phyloP scores from a whole-genome alignment of 192 early-diverging fungal species.

The Backusella morwellensis region DNA sequence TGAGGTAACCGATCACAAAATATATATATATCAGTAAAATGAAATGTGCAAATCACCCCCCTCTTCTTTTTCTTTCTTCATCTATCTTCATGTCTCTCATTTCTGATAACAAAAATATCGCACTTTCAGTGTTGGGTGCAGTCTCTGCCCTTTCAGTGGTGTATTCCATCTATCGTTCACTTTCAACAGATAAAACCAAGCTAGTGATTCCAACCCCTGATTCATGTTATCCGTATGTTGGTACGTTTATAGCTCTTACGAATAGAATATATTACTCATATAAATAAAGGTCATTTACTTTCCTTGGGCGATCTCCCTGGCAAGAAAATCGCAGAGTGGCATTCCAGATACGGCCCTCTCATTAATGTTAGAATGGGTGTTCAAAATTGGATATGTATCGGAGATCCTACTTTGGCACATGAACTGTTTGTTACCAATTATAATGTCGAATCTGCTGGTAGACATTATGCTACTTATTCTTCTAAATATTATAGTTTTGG shows the following conservation, averaged over 20 bases:
- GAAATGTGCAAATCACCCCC: not conserved
- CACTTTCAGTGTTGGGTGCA: not conserved
- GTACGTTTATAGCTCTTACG: not conserved
- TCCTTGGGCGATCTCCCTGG: not conserved
- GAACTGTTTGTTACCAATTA: constrained; percentile 8
- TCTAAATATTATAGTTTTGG: not conserved
- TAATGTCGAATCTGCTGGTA: not conserved
- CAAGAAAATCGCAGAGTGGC: not conserved
- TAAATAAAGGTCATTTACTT: not conserved
- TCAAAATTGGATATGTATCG: constrained; percentile 9
- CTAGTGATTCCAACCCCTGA: not conserved
- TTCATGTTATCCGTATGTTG: not conserved
- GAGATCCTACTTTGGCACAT: constrained; percentile 10
- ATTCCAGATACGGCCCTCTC: not conserved
- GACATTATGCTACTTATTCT: not conserved
- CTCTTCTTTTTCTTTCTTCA: not conserved
- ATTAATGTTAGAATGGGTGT: constrained; percentile 8
- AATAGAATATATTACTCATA: not conserved
- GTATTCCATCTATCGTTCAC: not conserved
- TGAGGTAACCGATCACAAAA: not conserved
- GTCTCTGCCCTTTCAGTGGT: not conserved
- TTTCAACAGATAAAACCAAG: not conserved
- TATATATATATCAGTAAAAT: not conserved
- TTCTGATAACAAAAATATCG: not conserved
- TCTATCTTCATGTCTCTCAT: not conserved